Percentiles rank a stretch among this genome's conserved stretches.
Evolutionary conservation across 305 asterid genomes (phyloP).

Genomic region (Fraxinus sp.): DNA sequence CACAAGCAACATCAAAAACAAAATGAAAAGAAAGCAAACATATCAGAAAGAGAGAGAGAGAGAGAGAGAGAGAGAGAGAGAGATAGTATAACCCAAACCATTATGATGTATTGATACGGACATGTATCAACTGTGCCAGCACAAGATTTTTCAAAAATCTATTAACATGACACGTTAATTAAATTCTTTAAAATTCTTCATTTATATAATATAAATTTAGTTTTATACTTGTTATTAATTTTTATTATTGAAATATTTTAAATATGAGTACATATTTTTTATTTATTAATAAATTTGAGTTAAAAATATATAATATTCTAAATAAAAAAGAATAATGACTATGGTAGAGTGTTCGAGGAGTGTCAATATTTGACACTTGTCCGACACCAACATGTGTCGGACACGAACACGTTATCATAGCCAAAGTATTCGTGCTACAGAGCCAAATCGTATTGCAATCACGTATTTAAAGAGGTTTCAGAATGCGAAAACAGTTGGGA

Average conservation of each 20-base stretch:
- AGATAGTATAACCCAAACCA: neutral
- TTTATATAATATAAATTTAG: no score
- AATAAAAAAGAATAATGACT: neutral
- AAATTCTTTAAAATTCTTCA: no score
- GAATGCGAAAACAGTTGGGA: neutral
- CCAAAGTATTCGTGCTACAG: neutral
- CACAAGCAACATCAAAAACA: neutral
- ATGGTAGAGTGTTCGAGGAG: neutral
- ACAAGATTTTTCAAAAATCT: no score
- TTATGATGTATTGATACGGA: no score
- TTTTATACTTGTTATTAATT: no score
- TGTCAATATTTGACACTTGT: neutral
- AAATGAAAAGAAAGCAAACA: neutral
- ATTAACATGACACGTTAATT: no score
- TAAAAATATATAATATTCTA: no score
- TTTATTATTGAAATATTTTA: no score
- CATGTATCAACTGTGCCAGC: no score
- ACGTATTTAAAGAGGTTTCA: neutral
- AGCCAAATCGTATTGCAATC: neutral
- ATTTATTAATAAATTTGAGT: neutral
- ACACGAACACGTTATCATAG: neutral
- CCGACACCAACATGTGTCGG: no score
- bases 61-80: neutral
- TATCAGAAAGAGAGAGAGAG: neutral
- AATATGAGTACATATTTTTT: no score